These are phyloP conservation scores for Salix exigua DNA, from an alignment of 345 rosid genomes.

Conservation along the genomic window DNA sequence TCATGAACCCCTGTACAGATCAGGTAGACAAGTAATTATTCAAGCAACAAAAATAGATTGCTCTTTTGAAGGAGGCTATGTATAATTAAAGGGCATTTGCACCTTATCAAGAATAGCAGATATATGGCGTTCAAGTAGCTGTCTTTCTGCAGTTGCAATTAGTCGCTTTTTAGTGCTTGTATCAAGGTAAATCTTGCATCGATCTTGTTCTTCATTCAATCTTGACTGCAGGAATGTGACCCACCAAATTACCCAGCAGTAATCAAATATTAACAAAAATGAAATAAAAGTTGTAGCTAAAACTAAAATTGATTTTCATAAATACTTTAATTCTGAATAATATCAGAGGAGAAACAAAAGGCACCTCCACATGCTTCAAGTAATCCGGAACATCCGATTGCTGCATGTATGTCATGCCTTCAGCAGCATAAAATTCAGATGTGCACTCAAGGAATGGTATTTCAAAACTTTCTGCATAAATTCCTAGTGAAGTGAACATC, in stretches of 20 bases:
- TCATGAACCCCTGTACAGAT: slow-evolving; percentile 69
- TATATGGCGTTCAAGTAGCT: slow-evolving; percentile 89
- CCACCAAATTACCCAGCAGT: slow-evolving; percentile 3
- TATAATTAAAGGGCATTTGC: slow-evolving; percentile 4
- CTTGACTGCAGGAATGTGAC: slow-evolving; percentile 54
- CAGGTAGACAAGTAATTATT: slow-evolving; percentile 11
- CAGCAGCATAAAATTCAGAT: slow-evolving; percentile 93
- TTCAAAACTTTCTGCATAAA: slow-evolving; percentile 91
- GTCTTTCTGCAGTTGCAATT: slow-evolving; percentile 76
- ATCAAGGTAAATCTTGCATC: slow-evolving; percentile 87
- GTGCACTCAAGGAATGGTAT: slow-evolving; percentile 87
- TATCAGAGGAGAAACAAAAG: slow-evolving; percentile 9
- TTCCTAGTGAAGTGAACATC: slow-evolving; percentile 97
- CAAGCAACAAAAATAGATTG: not conserved
- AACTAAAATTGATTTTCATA: not conserved
- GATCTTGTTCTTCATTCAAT: slow-evolving; percentile 93
- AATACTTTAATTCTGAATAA: not conserved
- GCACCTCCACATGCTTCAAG: slow-evolving; percentile 96
- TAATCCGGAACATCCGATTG: slow-evolving; percentile 98
- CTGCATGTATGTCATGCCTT: slow-evolving; percentile 97
- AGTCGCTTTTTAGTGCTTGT: slow-evolving; percentile 78
- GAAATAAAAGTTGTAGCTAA: not conserved
- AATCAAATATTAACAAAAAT: not conserved
- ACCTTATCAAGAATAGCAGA: slow-evolving; percentile 91
- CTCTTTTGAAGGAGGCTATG: not conserved